Evolutionary conservation across 2,329 filamentous ascomycete species (phyloP), one percentile per base, ranked within the genome.

Genomic region (Fusarium robinianum): DNA sequence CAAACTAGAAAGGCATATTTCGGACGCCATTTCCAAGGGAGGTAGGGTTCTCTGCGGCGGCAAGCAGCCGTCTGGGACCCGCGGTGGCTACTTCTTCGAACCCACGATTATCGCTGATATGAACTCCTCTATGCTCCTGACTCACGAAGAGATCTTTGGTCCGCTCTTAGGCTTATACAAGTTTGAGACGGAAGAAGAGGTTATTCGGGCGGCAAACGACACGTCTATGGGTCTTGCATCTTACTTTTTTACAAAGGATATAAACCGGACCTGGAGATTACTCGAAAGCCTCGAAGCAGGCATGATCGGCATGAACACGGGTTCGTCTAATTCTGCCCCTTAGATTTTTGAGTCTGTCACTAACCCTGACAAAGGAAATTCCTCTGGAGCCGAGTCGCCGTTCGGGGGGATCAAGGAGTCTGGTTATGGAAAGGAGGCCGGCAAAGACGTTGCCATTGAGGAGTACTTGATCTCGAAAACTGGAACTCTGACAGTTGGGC

Each of bases 381-480:
- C 41, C 0, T 72, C 67, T 1, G 64, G 68, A 0, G 66, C 69
- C 0, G 71, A 74, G 44, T 59, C 66, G 1, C 71, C 71, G 0
- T 74, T 58, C 5, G 54, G 54, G 0, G 55, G 51, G 0, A 55
- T 58, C 6, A 58, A 53, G 3, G 37, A 48, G 23, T 57, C 44
- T 3, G 55, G 55, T 0, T 55, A 55, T 16, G 51, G 55, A 0
- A 58, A 58, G 22, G 55, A 58, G 17, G 37, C 72, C 34, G 71
- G 71, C 17, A 72, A 72, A 35, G 71, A 73, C 6, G 63, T 72
- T 3, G 71, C 70, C 0, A 63, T 73, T 5, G 64, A 69, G 12
- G 71, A 74, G 38, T 74, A 70, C 16, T 60, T 73, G 15, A 62
- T 73, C 11, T 69, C 69, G 0, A 74, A 74, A 56, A 71, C 68